phyloP scores from a whole-genome alignment of 495 filamentous ascomycete genomes.

The Cudoniella acicularis region DNA sequence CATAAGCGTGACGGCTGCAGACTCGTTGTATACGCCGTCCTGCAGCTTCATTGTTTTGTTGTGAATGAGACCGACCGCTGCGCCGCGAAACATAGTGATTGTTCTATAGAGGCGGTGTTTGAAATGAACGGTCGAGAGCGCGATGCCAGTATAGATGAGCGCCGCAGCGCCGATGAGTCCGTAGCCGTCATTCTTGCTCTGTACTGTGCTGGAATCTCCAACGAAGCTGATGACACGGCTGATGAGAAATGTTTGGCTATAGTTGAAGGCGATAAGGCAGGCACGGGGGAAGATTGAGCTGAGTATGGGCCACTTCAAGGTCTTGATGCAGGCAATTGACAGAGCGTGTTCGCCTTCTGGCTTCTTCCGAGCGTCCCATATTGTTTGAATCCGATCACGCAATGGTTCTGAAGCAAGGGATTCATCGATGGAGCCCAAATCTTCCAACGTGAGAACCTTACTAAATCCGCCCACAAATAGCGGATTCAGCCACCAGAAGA shows the following conservation, averaged over 20 bases:
- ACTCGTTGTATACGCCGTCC: constrained; percentile 38
- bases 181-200: constrained; percentile 37
- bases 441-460: no score
- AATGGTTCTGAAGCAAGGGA: no score
- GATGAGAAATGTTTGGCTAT: constrained; percentile 60
- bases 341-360: no score
- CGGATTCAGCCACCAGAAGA: constrained; percentile 40
- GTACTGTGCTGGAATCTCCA: not conserved
- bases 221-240: constrained; percentile 32
- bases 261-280: constrained; percentile 49
- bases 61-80: constrained; percentile 49
- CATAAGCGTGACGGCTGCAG: not conserved
- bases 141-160: constrained; percentile 60
- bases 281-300: not conserved
- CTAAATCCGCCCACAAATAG: no score
- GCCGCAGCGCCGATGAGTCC: constrained; percentile 61
- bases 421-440: no score
- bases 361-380: no score
- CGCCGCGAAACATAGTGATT: constrained; percentile 52
- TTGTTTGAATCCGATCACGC: no score
- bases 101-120: constrained; percentile 43
- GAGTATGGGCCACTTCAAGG: no score
- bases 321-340: no score
- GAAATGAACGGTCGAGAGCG: constrained; percentile 25
- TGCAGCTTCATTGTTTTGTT: constrained; percentile 41